Evolutionary conservation across 139 green algal species (phyloP), one percentile per base, ranked within the genome.

Genomic region (Nannochloris sp.): DNA sequence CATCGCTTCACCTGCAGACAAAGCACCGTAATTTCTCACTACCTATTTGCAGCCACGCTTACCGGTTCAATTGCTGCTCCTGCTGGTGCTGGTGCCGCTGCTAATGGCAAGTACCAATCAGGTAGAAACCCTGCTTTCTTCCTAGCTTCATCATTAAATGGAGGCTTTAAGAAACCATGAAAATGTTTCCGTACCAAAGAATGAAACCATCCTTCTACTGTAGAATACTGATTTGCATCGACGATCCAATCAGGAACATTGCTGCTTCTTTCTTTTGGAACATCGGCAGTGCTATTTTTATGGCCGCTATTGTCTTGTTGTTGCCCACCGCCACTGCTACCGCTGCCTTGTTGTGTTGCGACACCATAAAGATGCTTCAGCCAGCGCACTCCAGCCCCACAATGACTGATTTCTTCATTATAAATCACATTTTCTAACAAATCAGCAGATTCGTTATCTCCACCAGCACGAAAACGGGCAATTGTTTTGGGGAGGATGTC

Each of bases 401-500:
- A 96, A 73, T 98, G 92, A 2, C 74, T 84, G 24, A 97, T 70
- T 67, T 97, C 90, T 76, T 96, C 92, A 8, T 83, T 75, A 58
- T 92, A 95, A 3, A 97, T 82, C 0, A 87, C 65, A 3, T 78
- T 42, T 72, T 90, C 74, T 36, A 96, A 72, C 37, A 92, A 47
- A 6, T 59, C 36, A n/a, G 85, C 87, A n/a, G 77, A 85, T 31
- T 71, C 64, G 0, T 51, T 46, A 56, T 96, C 90, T 1, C 83
- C 84, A 15, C 46, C 46, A 19, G 24, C 55, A 2, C 83, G 68
- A 73, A 98, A 96, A 53, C 86, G 85, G 13, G 33, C 25, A 32
- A 97, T 88, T 3, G 92, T 97, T 35, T 77, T 37, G 1, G 92
- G 92, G 65, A 98, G 77, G 48, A 96, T 84, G 68, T 97, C 91